Evolutionary conservation across 805 yeast species (phyloP), one percentile per base, ranked within the genome.

Genomic region (Lachancea waltii): DNA sequence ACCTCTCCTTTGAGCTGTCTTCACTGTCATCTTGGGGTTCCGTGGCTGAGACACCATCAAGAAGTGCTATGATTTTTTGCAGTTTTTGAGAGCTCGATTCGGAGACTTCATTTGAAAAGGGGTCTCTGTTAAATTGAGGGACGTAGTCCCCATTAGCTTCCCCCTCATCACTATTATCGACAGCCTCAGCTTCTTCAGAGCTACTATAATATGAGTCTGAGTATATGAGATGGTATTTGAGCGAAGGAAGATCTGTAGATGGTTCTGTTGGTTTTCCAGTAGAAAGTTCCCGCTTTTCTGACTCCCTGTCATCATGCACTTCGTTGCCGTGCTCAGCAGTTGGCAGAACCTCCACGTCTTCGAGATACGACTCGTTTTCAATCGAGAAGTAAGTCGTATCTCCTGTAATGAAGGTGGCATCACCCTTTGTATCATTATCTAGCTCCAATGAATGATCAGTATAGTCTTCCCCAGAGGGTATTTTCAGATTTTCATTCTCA

Each of bases 161-260:
- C 6, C 13, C 7, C 13, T 16, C n/a, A n/a, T n/a, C n/a, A n/a
- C 4, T 3, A 7, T n/a, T 25, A 5, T 29, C 23, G 15, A 17
- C 6, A 14, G 15, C 11, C 18, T n/a, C 20, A 13, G 16, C 15
- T 17, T 35, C 39, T 15, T 33, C 36, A 11, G 39, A 29, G 11
- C 30, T 25, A 22, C 29, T 35, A 13, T 35, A 35, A n/a, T 27
- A 22, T 7, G 39, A 28, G 14, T 35, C 39, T 6, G 33, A 28
- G 21, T 35, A 35, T 7, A 22, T 16, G 11, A 35, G 28, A 11
- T 21, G 16, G 24, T 35, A 28, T 18, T 14, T n/a, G n/a, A n/a
- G n/a, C n/a, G n/a, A n/a, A n/a, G n/a, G n/a, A n/a, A n/a, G n/a
- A n/a, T n/a, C n/a, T n/a, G n/a, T n/a, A n/a, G n/a, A n/a, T n/a